Conservation (phyloP, 176 grass and related monocot species). For the Stipa capillata region DNA sequence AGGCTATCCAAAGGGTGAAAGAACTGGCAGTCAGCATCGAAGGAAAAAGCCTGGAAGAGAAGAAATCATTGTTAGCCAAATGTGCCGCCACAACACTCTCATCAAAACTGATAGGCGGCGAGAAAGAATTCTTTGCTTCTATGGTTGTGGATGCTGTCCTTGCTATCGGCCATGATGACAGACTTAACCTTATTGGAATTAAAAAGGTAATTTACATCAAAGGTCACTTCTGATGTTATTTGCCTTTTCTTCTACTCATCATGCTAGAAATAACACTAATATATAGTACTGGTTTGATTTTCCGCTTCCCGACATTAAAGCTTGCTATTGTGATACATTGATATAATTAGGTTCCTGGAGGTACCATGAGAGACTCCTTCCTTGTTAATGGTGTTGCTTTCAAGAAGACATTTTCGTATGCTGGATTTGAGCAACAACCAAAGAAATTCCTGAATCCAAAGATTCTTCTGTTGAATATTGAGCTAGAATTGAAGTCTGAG, state of each 20-base stretch:
- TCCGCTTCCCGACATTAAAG: neutral
- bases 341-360: conserved; percentile 73
- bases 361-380: conserved; percentile 95
- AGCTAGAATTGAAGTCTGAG: conserved; percentile 90
- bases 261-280: neutral
- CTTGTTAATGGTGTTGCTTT: conserved; percentile 94
- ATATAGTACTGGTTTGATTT: neutral
- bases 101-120: conserved; percentile 84
- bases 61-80: conserved; percentile 78
- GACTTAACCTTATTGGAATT: conserved; percentile 86
- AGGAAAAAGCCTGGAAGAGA: conserved; percentile 90
- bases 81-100: conserved; percentile 94
- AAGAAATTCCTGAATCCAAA: conserved; percentile 91
- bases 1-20: conserved; percentile 84
- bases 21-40: conserved; percentile 95
- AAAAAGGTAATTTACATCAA: conserved; percentile 58
- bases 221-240: neutral
- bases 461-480: conserved; percentile 93
- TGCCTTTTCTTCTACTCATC: neutral
- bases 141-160: conserved; percentile 97
- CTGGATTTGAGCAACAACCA: conserved; percentile 94
- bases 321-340: neutral
- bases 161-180: conserved; percentile 82
- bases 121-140: conserved; percentile 89
- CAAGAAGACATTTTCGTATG: conserved; percentile 96